Base-by-base conservation (phyloP, 768 basidiomycete species). In the Lactarius trivialis region DNA sequence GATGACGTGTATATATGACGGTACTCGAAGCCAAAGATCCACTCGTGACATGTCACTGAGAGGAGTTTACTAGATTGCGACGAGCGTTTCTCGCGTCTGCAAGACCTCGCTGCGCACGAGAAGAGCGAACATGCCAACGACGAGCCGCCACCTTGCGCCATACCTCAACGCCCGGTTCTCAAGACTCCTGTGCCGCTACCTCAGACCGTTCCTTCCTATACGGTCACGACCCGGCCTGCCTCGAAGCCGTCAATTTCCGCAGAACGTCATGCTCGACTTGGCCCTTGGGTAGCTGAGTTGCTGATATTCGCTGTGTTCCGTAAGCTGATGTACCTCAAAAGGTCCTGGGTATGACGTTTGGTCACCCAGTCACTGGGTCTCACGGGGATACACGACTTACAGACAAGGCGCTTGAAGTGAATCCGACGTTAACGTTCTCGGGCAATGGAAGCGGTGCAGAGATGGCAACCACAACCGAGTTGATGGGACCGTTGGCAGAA, bases 181-280 rank as follows among this genome's bases (percentile, higher is more conserved):
- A 43, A 51, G 39, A 24, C 39, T 24, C 41, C n/a, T 51, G 50
- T 36, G 5, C 21, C 34, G 5, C 60, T 65, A 19, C 55, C 64
- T 17, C 28, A 54, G 43, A 57, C 36, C 1, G 55, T 65, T 34
- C 64, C 64, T 6, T 55, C 60, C 2, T 65, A 63, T 45, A 53
- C 50, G 41, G 41, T 51, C 1, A 52, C 55, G 45, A 65, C 64
- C 8, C 55, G 41, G 28, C 60, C 41, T 2, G 17, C 45, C 2
- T 62, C 55, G 12, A 62, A 37, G 28, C 64, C 64, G 6, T 57
- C 60, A 3, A 61, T 65, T 28, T 56, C 55, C 9, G 50, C 34
- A 36, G 64, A 65, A 32, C 64, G 64, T 39, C 64, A 63, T 54
- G 41, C 64, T 21, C 60, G 60, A 17, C 64, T 65, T 7, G 64